Evolutionary conservation across 2,329 filamentous ascomycete species (phyloP).

Genomic region (Alternaria dauci): DNA sequence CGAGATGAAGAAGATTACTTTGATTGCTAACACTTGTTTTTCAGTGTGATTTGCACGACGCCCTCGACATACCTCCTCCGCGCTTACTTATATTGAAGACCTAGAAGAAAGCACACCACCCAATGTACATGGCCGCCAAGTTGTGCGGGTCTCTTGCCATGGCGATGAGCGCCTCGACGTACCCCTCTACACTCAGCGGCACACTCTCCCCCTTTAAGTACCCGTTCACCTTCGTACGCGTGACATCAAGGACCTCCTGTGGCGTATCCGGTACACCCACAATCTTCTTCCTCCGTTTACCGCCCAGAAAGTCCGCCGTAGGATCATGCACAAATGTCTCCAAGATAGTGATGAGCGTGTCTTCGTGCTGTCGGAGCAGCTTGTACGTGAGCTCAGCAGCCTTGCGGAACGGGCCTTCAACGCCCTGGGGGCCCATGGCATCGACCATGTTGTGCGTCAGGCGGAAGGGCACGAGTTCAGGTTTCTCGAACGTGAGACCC

Average conservation of each 20-base stretch:
- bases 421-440: slow-evolving; percentile 93
- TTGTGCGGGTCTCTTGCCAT: slow-evolving; percentile 83
- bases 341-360: slow-evolving; percentile 95
- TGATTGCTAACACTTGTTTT: not conserved
- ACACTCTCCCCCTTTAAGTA: slow-evolving; percentile 87
- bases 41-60: not conserved
- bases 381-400: slow-evolving; percentile 88
- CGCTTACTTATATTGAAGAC: not conserved
- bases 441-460: slow-evolving; percentile 98
- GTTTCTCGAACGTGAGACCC: slow-evolving; percentile 91
- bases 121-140: slow-evolving; percentile 94
- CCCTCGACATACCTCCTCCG: not conserved
- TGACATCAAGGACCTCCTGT: slow-evolving; percentile 85
- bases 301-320: slow-evolving; percentile 86
- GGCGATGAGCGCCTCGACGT: slow-evolving; percentile 93
- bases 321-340: slow-evolving; percentile 98
- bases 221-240: slow-evolving; percentile 85
- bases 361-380: slow-evolving; percentile 87
- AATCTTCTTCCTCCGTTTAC: slow-evolving; percentile 66
- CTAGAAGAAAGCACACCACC: slow-evolving; percentile 79
- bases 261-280: slow-evolving; percentile 70
- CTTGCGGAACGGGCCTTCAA: slow-evolving; percentile 89
- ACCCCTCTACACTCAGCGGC: slow-evolving; percentile 91
- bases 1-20: not conserved
- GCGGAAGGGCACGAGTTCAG: slow-evolving; percentile 93